phyloP scores from a whole-genome alignment of 345 rosid species.

The Gossypium anomalum region DNA sequence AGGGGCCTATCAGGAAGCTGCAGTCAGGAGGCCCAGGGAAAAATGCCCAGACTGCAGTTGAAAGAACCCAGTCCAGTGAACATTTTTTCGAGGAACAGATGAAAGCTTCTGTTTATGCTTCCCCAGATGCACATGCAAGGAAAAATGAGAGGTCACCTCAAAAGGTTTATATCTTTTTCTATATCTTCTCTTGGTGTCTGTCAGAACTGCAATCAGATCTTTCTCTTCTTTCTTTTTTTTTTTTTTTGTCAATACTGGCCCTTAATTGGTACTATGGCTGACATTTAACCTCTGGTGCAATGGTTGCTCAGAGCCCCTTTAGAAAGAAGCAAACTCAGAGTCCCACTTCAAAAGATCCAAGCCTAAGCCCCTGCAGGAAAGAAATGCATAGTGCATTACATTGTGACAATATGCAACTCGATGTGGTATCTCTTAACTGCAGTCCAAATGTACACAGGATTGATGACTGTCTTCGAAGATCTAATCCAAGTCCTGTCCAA shows the following conservation, averaged over 20 bases:
- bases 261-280: constrained; percentile 21
- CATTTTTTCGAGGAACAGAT: constrained; percentile 27
- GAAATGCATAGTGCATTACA: constrained; percentile 13
- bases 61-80: constrained; percentile 21
- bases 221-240: constrained; percentile 12
- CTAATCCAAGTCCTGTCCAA: constrained; percentile 26
- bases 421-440: constrained; percentile 19
- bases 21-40: constrained; percentile 25
- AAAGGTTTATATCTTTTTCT: constrained; percentile 37
- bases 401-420: constrained; percentile 20
- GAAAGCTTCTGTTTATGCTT: constrained; percentile 31
- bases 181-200: constrained; percentile 13
- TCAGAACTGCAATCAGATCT: constrained; percentile 9
- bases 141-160: constrained; percentile 24
- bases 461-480: constrained; percentile 19
- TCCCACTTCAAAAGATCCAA: constrained; percentile 28
- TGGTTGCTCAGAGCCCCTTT: constrained; percentile 30
- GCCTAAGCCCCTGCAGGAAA: constrained; percentile 21
- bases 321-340: constrained; percentile 24
- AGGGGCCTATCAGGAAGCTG: constrained; percentile 14
- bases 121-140: constrained; percentile 23
- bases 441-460: constrained; percentile 16
- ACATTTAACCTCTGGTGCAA: constrained; percentile 18
- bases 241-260: constrained; percentile 16
- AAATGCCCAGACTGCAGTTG: constrained; percentile 22